Conservation (phyloP, 768 basidiomycete species). For the Tulasnella sp. region DNA sequence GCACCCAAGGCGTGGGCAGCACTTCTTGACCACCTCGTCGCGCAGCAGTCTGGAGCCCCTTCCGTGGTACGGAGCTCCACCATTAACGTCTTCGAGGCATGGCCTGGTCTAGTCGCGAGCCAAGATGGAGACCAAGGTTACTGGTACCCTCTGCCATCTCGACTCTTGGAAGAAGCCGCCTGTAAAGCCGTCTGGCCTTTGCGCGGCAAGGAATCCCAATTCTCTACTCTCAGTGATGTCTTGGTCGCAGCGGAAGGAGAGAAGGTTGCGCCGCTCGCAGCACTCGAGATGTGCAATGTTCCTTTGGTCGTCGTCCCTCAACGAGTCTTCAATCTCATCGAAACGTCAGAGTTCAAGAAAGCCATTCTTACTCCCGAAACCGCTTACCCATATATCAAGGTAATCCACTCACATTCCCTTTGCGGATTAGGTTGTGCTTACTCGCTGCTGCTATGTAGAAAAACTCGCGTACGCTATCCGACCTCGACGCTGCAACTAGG, state of each 20-base stretch:
- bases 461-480: background rate
- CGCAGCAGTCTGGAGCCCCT: slow-evolving; percentile 10
- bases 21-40: slow-evolving; percentile 30
- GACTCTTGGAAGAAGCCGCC: slow-evolving; percentile 29
- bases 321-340: background rate
- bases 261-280: background rate
- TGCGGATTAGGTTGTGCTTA: background rate
- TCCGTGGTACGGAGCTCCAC: background rate
- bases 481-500: background rate
- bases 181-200: background rate
- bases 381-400: background rate
- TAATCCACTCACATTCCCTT: background rate
- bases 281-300: background rate
- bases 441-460: background rate
- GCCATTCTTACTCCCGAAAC: background rate
- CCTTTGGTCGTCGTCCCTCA: background rate
- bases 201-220: background rate
- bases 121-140: slow-evolving; percentile 29
- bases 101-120: background rate
- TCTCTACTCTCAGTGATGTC: background rate
- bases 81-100: slow-evolving; percentile 26
- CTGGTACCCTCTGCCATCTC: slow-evolving; percentile 38
- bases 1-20: slow-evolving; percentile 40
- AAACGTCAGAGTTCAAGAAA: background rate
- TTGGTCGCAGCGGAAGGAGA: background rate